Conservation (phyloP, 371 early-diverging fungal genomes). For the Dinochytrium kinnereticum region DNA sequence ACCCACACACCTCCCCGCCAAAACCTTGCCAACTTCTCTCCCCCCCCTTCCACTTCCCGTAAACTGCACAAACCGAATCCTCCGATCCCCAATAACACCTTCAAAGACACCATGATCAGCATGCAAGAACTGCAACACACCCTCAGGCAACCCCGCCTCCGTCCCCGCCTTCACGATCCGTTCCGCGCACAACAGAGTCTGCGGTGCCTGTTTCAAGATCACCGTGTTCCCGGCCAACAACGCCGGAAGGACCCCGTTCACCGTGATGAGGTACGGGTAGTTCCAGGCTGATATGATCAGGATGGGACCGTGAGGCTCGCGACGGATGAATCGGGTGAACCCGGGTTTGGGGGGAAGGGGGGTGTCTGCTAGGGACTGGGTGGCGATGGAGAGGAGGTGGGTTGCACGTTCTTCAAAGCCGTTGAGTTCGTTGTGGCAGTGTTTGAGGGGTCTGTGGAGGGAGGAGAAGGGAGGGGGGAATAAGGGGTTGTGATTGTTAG, state of each 20-base stretch:
- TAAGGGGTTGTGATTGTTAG: background rate
- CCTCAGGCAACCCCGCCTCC: constrained; percentile 74
- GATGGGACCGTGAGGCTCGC: constrained; percentile 73
- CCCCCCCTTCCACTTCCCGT: constrained; percentile 85
- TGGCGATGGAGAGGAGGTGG: constrained; percentile 77
- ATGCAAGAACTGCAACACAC: constrained; percentile 69
- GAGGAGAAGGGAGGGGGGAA: background rate
- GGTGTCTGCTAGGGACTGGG: constrained; percentile 65
- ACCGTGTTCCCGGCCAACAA: constrained; percentile 81
- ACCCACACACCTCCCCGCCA: constrained; percentile 70
- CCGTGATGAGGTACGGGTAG: constrained; percentile 67
- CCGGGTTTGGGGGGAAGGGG: constrained; percentile 41
- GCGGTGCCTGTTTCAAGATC: constrained; percentile 77
- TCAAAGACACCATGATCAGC: constrained; percentile 66
- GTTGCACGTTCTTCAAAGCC: constrained; percentile 74
- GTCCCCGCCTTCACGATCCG: constrained; percentile 67
- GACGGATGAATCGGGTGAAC: constrained; percentile 69
- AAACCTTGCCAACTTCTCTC: constrained; percentile 67
- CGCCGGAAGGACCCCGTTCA: constrained; percentile 81
- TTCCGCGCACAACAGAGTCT: constrained; percentile 80
- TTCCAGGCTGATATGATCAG: constrained; percentile 76
- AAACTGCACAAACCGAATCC: constrained; percentile 74
- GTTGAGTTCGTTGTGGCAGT: constrained; percentile 73
- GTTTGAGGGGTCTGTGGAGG: constrained; percentile 66
- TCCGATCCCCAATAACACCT: constrained; percentile 66